Base-by-base conservation (phyloP, 345 rosid genomes). In the Viola odorata region DNA sequence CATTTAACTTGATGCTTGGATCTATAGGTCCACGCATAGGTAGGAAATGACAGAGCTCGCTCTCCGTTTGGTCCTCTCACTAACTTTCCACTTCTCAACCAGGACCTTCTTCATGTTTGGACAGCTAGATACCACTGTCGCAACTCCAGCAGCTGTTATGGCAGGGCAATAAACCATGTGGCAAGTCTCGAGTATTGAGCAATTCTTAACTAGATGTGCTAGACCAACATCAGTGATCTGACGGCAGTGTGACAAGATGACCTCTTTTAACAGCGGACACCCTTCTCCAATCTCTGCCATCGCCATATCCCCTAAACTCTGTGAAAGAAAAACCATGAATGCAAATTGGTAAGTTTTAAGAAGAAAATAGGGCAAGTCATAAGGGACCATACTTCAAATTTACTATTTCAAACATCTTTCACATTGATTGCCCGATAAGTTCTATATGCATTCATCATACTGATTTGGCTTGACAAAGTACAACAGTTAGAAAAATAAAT, bases 61-160 rank as follows among this genome's bases (percentile, higher is more conserved):
- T 72, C 85, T 81, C 57, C 98, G 68, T 63, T 72, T 73, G 14
- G 98, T 91, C 70, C 98, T 80, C 54, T 81, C 73, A 55, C 89
- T 89, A 32, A 89, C 96, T 80, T 91, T 89, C 77, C 91, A 84
- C 79, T 84, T 85, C 86, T 91, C 98, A 3, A 91, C 83, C 73
- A 85, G 71, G 42, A 91, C 82, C 72, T 89, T 91, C 67, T 85
- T 89, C 45, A 91, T 75, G 79, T 80, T 86, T 40, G 83, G 81
- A 78, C 96, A 91, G 73, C 88, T 66, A 6, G 96, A 89, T 50
- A 91, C 85, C 53, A 91, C 80, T 0, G 95, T 85, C 66, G 98
- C 96, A 45, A 91, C 92, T 48, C 98, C 98, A 0, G 72, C 71
- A 0, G 95, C 72, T 50, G 91, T 89, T 63, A 89, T 81, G 13